A percentile compares a stretch with the other conserved stretches of the same genome.
These are phyloP conservation scores for Quercus variabilis DNA, from an alignment of 306 rosid species.

Conservation along the genomic window DNA sequence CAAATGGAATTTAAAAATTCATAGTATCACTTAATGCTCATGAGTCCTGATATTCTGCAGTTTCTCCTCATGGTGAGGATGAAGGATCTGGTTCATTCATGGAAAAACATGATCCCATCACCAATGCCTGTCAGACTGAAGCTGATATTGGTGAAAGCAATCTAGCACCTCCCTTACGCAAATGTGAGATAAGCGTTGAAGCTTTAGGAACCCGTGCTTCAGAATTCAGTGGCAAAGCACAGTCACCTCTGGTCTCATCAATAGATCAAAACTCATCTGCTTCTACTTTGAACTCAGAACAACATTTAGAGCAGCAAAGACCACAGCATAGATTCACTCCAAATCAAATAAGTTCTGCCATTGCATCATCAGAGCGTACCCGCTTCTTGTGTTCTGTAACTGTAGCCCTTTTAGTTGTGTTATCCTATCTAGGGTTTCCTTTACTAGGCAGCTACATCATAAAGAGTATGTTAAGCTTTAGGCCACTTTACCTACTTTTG, in stretches of 20 bases:
- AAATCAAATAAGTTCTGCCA: slow-evolving; percentile 44
- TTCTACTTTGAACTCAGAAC: slow-evolving; percentile 26
- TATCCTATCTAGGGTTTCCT: slow-evolving; percentile 46
- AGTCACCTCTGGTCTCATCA: neutral
- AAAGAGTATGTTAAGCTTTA: slow-evolving; percentile 37
- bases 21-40: slow-evolving; percentile 4
- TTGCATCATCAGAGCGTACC: slow-evolving; percentile 45
- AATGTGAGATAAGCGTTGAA: slow-evolving; percentile 14
- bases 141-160: slow-evolving; percentile 14
- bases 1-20: neutral
- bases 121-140: slow-evolving; percentile 11
- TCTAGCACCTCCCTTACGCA: slow-evolving; percentile 10
- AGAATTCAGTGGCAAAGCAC: slow-evolving; percentile 25
- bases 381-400: slow-evolving; percentile 51
- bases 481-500: slow-evolving; percentile 64
- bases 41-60: slow-evolving; percentile 29
- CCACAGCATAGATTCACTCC: slow-evolving; percentile 24
- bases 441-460: slow-evolving; percentile 32
- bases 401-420: slow-evolving; percentile 51
- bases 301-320: neutral
- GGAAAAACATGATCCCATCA: slow-evolving; percentile 21
- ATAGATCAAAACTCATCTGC: slow-evolving; percentile 18
- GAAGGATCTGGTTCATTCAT: slow-evolving; percentile 21
- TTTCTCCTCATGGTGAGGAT: slow-evolving; percentile 27
- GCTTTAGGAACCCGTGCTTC: slow-evolving; percentile 18